Evolutionary conservation across 306 rosid genomes (phyloP).

Genomic region (Cercis canadensis): DNA sequence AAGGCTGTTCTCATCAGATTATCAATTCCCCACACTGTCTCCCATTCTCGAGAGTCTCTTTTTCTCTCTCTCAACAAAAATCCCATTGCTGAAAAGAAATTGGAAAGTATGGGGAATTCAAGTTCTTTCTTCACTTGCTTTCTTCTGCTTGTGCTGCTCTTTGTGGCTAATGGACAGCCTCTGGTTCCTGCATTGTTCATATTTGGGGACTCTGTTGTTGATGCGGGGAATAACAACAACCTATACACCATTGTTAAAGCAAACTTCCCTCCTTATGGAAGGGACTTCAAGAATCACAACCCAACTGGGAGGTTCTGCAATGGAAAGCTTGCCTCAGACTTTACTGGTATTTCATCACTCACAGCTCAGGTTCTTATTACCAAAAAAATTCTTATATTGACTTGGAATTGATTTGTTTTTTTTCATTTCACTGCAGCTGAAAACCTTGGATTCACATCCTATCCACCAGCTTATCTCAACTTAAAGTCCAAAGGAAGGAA

Average conservation of each 20-base stretch:
- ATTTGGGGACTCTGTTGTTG: constrained; percentile 75
- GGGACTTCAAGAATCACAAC: constrained; percentile 57
- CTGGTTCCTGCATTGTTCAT: constrained; percentile 75
- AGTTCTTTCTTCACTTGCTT: constrained; percentile 34
- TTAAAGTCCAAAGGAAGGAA: constrained; percentile 42
- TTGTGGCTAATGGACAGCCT: constrained; percentile 54
- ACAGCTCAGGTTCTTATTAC: too few relatives aligned
- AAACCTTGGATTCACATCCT: constrained; percentile 55
- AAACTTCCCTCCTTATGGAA: constrained; percentile 74
- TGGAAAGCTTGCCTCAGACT: constrained; percentile 73
- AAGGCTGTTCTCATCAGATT: constrained; percentile 10
- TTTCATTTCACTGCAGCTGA: constrained; percentile 47
- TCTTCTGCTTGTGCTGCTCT: constrained; percentile 37
- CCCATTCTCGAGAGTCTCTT: too few relatives aligned
- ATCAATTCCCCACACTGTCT: constrained; percentile 40
- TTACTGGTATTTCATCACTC: constrained; percentile 45
- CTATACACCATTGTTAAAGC: constrained; percentile 52
- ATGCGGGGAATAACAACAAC: constrained; percentile 73
- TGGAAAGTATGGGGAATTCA: constrained; percentile 39
- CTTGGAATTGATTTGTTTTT: constrained; percentile 19
- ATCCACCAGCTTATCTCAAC: constrained; percentile 57
- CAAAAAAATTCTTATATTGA: not conserved
- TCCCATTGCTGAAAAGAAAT: constrained; percentile 22
- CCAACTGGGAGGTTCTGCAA: constrained; percentile 78
- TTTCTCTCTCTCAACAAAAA: not conserved